Percentiles rank a stretch among this genome's conserved stretches.
Evolutionary conservation across 257 asterid genomes (phyloP).

Genomic region (Marsdenia floribunda): DNA sequence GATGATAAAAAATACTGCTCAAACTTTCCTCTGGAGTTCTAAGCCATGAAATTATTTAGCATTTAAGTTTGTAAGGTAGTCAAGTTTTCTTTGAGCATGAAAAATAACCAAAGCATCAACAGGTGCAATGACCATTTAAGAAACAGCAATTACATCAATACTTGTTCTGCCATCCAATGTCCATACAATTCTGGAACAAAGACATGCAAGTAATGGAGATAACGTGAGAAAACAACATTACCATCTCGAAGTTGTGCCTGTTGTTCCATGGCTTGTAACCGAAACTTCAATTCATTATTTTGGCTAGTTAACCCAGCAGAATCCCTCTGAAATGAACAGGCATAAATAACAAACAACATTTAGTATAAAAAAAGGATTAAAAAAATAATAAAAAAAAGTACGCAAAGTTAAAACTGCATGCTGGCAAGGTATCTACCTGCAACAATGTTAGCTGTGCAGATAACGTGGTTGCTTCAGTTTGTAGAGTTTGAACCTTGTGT

Average conservation of each 20-base stretch:
- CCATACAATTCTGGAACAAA: background rate
- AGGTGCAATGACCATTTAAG: background rate
- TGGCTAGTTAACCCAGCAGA: conserved; percentile 55
- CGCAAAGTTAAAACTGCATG: background rate
- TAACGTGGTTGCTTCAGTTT: conserved; percentile 60
- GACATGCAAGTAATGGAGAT: background rate
- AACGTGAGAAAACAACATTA: conserved; percentile 12
- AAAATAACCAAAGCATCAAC: background rate
- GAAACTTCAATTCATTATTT: conserved; percentile 59
- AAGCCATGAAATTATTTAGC: background rate
- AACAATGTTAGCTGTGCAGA: conserved; percentile 57
- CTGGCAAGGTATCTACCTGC: conserved; percentile 35
- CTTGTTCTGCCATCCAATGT: background rate
- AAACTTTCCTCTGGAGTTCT: background rate
- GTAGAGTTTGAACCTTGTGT: conserved; percentile 53
- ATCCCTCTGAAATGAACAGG: conserved; percentile 39
- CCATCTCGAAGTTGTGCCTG: conserved; percentile 77
- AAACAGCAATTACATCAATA: background rate
- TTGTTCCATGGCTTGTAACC: conserved; percentile 67
- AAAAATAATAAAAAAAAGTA: background rate
- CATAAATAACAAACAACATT: background rate
- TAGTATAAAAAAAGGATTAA: background rate
- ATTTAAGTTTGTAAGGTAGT: background rate
- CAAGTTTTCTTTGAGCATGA: background rate
- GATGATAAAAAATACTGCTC: background rate